phyloP scores from a whole-genome alignment of 2,329 filamentous ascomycete genomes.

The Monosporascus ibericus region DNA sequence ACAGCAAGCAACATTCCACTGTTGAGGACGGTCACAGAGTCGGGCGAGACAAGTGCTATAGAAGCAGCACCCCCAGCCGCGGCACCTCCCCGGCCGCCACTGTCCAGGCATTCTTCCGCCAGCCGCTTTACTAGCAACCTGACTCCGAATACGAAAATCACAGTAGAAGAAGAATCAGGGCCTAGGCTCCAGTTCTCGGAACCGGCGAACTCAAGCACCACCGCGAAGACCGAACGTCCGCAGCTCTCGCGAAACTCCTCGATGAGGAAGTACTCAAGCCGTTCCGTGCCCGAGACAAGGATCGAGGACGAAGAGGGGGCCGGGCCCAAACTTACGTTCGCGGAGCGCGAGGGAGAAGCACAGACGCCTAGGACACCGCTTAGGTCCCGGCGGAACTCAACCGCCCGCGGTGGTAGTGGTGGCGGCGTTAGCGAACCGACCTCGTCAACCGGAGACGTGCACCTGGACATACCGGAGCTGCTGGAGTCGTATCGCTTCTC shows the following conservation, averaged over 20 bases:
- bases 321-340: constrained; percentile 60
- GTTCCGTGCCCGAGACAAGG: constrained; percentile 55
- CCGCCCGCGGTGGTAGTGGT: constrained; percentile 15
- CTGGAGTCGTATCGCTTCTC: constrained; percentile 32
- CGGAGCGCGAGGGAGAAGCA: constrained; percentile 25
- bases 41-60: background rate
- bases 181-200: constrained; percentile 73
- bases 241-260: constrained; percentile 41
- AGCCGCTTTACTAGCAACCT: constrained; percentile 67
- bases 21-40: constrained; percentile 1
- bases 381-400: constrained; percentile 32
- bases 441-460: constrained; percentile 20
- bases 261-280: constrained; percentile 53
- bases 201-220: constrained; percentile 24
- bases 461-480: constrained; percentile 38
- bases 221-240: constrained; percentile 27
- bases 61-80: constrained; percentile 6
- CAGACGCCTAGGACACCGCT: constrained; percentile 28
- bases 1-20: constrained; percentile 9
- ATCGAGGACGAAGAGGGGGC: constrained; percentile 49
- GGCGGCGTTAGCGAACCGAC: background rate
- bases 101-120: constrained; percentile 48
- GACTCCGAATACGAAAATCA: constrained; percentile 63
- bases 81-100: constrained; percentile 34
- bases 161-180: constrained; percentile 56